Evolutionary conservation across 2,329 filamentous ascomycete genomes (phyloP), one percentile per base, ranked within the genome.

Genomic region (Neonectria ditissima): DNA sequence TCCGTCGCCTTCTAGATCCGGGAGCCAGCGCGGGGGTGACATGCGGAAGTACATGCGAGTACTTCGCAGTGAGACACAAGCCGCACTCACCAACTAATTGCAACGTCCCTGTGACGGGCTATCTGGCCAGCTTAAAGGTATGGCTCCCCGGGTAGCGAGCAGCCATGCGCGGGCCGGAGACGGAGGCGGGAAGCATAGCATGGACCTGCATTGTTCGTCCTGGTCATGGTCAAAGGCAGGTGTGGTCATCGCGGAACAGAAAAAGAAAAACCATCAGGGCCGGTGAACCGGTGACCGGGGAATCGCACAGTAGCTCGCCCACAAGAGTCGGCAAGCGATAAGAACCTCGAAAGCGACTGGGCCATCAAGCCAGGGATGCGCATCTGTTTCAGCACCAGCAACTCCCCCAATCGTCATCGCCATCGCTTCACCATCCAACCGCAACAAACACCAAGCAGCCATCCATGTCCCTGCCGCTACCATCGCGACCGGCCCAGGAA

Each of bases 211-310:
- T 55, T 10, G 47, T n/a, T 32, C 28, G 34, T 41, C 51, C 26
- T 18, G 8, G 24, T 39, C 50, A 16, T 24, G 24, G 32, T 28
- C 52, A 20, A 30, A 11, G 20, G 32, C 16, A 34, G 32, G 32
- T 34, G 16, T 37, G 26, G 11, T 11, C 44, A 9, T 28, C 39
- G 44, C 24, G 28, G 41, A 28, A 55, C 3, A 34, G 22, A 37
- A 47, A 24, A 50, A 34, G 44, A 18, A 41, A 20, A 41, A 41
- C 37, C 8, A 41, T 11, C 7, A 11, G 52, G 37, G 30, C 34
- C 59, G 59, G 52, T 41, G 51, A 41, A 48, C 59, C 52, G 45
- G 52, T 61, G 59, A 51, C 59, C 52, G 44, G 50, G 45, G 26
- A 32, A 32, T 18, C 14, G 26, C 22, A 32, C 26, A 26, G 22